phyloP scores from a whole-genome alignment of 805 yeast genomes.

The Wickerhamomyces rabaulensis region DNA sequence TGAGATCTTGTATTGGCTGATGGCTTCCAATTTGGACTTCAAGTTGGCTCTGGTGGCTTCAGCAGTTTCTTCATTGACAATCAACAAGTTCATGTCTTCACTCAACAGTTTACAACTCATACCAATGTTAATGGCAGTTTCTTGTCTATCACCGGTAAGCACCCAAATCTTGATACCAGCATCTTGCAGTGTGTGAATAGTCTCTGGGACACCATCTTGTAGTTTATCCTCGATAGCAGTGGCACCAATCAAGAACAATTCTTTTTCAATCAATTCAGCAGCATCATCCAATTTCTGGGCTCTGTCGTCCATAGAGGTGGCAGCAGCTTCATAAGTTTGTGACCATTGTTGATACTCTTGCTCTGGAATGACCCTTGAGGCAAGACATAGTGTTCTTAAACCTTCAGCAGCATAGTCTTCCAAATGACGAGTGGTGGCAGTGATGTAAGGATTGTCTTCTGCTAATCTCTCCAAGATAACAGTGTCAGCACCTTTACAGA shows the following conservation, averaged over 20 bases:
- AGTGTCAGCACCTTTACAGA: conserved; percentile 97
- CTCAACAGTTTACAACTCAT: conserved; percentile 93
- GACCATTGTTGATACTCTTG: conserved; percentile 76
- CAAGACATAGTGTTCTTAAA: conserved; percentile 88
- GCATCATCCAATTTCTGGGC: conserved; percentile 74
- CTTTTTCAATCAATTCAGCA: conserved; percentile 82
- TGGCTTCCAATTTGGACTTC: conserved; percentile 68
- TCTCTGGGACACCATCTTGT: conserved; percentile 98
- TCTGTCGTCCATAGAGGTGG: conserved; percentile 76
- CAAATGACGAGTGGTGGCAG: conserved; percentile 75
- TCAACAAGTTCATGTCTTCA: conserved; percentile 92
- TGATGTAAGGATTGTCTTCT: conserved; percentile 70
- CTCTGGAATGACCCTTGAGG: conserved; percentile 73
- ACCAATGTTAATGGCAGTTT: conserved; percentile 97
- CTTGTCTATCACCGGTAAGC: conserved; percentile 96
- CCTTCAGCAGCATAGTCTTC: conserved; percentile 98
- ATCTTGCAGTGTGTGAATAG: conserved; percentile 88
- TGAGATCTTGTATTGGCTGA: conserved; percentile 59
- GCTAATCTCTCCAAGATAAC: conserved; percentile 85
- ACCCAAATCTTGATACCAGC: conserved; percentile 99
- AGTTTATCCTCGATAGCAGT: conserved; percentile 97
- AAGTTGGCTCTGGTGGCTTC: conserved; percentile 75
- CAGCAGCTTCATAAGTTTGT: conserved; percentile 62
- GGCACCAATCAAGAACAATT: conserved; percentile 82
- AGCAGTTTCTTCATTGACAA: conserved; percentile 80